Evolutionary conservation across 1,284 basidiomycete genomes (phyloP), one percentile per base, ranked within the genome.

Genomic region (Ceratobasidium theobromae): DNA sequence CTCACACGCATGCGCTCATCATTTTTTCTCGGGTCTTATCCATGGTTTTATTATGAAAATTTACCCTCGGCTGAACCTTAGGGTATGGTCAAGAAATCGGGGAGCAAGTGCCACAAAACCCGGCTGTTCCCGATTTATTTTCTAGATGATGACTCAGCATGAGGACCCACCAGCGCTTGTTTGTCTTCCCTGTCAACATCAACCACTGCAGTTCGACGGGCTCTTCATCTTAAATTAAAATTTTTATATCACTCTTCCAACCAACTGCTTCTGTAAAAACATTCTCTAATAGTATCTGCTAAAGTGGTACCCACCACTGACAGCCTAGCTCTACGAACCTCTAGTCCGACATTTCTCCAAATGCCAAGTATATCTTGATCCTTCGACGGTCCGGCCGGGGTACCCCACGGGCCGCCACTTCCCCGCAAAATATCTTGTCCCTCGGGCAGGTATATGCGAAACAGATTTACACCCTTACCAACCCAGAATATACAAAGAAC

Each of bases 321-420:
- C 16, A 38, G 35, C 35, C 35, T 8, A 8, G 35, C 35, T 8
- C 8, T 38, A 16, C 16, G 35, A 38, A 38, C 8, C 35, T 38
- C 16, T 38, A 28, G 32, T 25, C 57, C 57, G 57, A 62, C 18
- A 51, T 62, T 62, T 62, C 46, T n/a, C 57, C 57, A 62, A 21
- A 5, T 38, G 58, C 58, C 58, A 64, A 64, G 58, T 5, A 43
- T n/a, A n/a, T 18, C 21, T 32, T 14, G 18, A 8, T 43, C 32
- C 12, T n/a, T 16, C 57, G 9, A 52, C 58, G 58, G 58, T 52
- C 58, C 58, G 58, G 58, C 14, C 41, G 54, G 38, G 57, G 58
- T 64, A 52, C 58, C 58, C 57, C 57, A 35, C 57, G 57, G 57
- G 45, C 57, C 46, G 57, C 46, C 21, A 18, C 32, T 38, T 33